Conservation (phyloP, 345 rosid genomes). For the Noccaea caerulescens region DNA sequence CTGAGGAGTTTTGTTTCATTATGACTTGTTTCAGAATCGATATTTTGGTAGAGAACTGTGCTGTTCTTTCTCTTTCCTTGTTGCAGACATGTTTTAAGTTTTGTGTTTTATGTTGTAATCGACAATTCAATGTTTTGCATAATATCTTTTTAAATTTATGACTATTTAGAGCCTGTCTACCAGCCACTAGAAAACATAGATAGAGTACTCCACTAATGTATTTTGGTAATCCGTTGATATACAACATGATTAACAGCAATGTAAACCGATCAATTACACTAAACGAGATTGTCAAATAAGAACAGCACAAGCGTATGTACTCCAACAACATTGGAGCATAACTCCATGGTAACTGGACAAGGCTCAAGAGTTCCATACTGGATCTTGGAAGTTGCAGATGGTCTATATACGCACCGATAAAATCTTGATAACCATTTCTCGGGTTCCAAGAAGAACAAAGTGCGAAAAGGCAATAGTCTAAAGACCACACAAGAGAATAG, state of each 20-base stretch:
- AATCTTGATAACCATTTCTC: constrained; percentile 46
- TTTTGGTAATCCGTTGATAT: no score
- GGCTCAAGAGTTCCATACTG: constrained; percentile 15
- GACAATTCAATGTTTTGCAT: constrained; percentile 25
- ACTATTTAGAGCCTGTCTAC: no score
- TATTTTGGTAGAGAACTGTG: constrained; percentile 43
- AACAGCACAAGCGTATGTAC: not conserved
- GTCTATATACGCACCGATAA: constrained; percentile 51
- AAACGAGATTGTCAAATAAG: not conserved
- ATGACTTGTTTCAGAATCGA: constrained; percentile 34
- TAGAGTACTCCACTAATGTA: no score
- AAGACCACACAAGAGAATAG: not conserved
- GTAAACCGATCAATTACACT: no score
- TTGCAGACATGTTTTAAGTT: constrained; percentile 15
- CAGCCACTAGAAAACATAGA: no score
- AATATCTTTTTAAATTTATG: no score
- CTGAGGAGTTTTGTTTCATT: constrained; percentile 17
- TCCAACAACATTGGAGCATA: constrained; percentile 31
- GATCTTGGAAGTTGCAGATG: constrained; percentile 17
- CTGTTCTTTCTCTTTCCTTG: constrained; percentile 24
- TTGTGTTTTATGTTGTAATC: not conserved
- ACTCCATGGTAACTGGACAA: constrained; percentile 14
- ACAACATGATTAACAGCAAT: no score
- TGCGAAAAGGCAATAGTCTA: constrained; percentile 25
- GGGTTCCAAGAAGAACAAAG: constrained; percentile 51